phyloP scores from a whole-genome alignment of 805 yeast genomes.

The Candida silvicultrix region DNA sequence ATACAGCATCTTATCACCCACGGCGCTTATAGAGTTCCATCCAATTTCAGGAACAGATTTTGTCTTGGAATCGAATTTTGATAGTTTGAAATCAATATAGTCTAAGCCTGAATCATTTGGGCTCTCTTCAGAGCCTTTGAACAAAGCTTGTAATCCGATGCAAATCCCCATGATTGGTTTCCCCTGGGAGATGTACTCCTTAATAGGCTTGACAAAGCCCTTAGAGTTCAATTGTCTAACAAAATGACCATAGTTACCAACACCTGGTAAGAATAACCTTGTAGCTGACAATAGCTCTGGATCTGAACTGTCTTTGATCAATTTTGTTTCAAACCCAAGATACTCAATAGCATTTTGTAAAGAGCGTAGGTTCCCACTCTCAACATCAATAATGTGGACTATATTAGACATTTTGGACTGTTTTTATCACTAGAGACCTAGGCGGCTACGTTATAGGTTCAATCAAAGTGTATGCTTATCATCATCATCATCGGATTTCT shows the following conservation, averaged over 20 bases:
- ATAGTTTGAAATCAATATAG: slow-evolving; percentile 43
- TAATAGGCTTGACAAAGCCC: slow-evolving; percentile 61
- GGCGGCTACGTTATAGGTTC: not conserved
- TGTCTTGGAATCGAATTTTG: slow-evolving; percentile 49
- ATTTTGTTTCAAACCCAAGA: slow-evolving; percentile 63
- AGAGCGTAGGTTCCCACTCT: slow-evolving; percentile 91
- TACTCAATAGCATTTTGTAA: slow-evolving; percentile 77
- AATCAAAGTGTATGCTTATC: not conserved
- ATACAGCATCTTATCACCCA: slow-evolving; percentile 35
- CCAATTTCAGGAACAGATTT: slow-evolving; percentile 97
- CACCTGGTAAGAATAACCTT: slow-evolving; percentile 84
- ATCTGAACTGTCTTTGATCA: slow-evolving; percentile 55
- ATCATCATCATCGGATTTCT: not conserved
- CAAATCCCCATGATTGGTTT: slow-evolving; percentile 94
- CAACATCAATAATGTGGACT: slow-evolving; percentile 77
- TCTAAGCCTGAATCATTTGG: slow-evolving; percentile 59
- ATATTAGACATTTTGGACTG: slow-evolving; percentile 20
- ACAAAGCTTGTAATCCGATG: slow-evolving; percentile 89
- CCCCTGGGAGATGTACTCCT: slow-evolving; percentile 65
- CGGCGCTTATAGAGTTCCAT: slow-evolving; percentile 59
- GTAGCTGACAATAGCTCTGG: slow-evolving; percentile 42
- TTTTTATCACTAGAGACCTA: too few relatives aligned
- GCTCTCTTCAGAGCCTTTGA: slow-evolving; percentile 69
- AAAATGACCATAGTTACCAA: slow-evolving; percentile 95
- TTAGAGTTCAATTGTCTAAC: slow-evolving; percentile 60